phyloP scores from a whole-genome alignment of 805 yeast species.

The Saccharomycopsis amapae region DNA sequence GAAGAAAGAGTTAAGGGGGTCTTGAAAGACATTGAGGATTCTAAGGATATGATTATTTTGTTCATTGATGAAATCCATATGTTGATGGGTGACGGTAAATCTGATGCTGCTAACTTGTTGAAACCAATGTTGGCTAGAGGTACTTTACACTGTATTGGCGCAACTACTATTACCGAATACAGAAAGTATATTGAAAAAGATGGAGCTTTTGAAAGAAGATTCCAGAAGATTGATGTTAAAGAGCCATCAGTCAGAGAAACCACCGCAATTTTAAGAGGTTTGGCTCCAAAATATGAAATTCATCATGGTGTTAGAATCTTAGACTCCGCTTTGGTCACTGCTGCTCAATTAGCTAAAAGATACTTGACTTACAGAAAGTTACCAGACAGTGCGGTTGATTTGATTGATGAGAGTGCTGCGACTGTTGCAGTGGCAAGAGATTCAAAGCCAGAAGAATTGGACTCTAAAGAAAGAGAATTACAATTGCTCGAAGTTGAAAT shows the following conservation, averaged over 20 bases:
- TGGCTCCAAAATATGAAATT: slow-evolving; percentile 90
- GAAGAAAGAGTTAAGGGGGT: slow-evolving; percentile 98
- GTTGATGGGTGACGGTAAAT: slow-evolving; percentile 99
- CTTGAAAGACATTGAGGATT: slow-evolving; percentile 83
- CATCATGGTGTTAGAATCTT: slow-evolving; percentile 97
- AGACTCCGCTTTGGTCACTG: slow-evolving; percentile 89
- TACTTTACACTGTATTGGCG: slow-evolving; percentile 94
- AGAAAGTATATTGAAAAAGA: slow-evolving; percentile 89
- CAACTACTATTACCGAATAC: slow-evolving; percentile 93
- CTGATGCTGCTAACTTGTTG: slow-evolving; percentile 92
- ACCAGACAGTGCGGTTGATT: slow-evolving; percentile 95
- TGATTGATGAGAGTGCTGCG: slow-evolving; percentile 94
- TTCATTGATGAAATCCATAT: slow-evolving; percentile 98
- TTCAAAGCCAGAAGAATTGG: slow-evolving; percentile 95
- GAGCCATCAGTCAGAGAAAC: slow-evolving; percentile 92
- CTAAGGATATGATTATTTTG: slow-evolving; percentile 76
- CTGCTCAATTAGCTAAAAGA: slow-evolving; percentile 91
- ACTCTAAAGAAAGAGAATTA: slow-evolving; percentile 84
- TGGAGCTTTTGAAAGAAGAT: slow-evolving; percentile 98
- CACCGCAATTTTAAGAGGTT: slow-evolving; percentile 91
- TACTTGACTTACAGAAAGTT: slow-evolving; percentile 90
- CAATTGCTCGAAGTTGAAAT: slow-evolving; percentile 92
- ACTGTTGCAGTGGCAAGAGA: slow-evolving; percentile 97
- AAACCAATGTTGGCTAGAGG: slow-evolving; percentile 98
- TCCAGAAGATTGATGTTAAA: slow-evolving; percentile 93